Evolutionary conservation across 2,329 filamentous ascomycete species (phyloP).

Genomic region (Fusarium sp.): DNA sequence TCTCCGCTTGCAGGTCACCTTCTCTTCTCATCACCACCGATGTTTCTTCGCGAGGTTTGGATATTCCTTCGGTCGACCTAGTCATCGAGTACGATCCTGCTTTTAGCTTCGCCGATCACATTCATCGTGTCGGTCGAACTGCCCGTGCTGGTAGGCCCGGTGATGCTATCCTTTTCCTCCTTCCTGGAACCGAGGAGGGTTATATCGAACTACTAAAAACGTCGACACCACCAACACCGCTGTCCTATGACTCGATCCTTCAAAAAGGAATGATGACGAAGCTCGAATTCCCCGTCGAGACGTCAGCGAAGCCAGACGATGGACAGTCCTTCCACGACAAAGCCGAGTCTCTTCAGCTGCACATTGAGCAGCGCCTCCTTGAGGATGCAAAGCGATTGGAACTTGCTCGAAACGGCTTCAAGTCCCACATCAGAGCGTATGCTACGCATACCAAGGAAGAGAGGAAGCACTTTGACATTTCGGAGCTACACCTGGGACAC

Average conservation of each 20-base stretch:
- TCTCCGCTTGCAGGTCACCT: conserved; percentile 77
- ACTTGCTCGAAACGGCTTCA: conserved; percentile 84
- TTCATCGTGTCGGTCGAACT: conserved; percentile 94
- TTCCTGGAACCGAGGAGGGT: conserved; percentile 90
- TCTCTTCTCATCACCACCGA: conserved; percentile 93
- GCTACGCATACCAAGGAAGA: conserved; percentile 92
- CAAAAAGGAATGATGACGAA: conserved; percentile 73
- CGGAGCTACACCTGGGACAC: conserved; percentile 89
- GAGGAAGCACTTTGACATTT: conserved; percentile 89
- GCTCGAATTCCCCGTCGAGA: conserved; percentile 77
- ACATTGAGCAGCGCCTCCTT: conserved; percentile 69
- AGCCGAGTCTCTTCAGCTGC: conserved; percentile 68
- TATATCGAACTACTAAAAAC: conserved; percentile 80
- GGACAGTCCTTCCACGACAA: conserved; percentile 59
- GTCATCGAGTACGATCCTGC: conserved; percentile 97
- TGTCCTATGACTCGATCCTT: conserved; percentile 65
- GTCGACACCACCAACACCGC: conserved; percentile 59
- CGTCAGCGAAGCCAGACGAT: conserved; percentile 61
- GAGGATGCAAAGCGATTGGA: conserved; percentile 77
- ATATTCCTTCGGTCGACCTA: conserved; percentile 93
- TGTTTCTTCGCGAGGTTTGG: conserved; percentile 93
- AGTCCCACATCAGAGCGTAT: conserved; percentile 93
- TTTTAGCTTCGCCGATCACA: conserved; percentile 91
- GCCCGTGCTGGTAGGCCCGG: conserved; percentile 91
- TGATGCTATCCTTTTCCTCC: conserved; percentile 87